These are phyloP conservation scores for Penicillium hesseltinei DNA, from an alignment of 2,329 filamentous ascomycete genomes.

Conservation along the genomic window DNA sequence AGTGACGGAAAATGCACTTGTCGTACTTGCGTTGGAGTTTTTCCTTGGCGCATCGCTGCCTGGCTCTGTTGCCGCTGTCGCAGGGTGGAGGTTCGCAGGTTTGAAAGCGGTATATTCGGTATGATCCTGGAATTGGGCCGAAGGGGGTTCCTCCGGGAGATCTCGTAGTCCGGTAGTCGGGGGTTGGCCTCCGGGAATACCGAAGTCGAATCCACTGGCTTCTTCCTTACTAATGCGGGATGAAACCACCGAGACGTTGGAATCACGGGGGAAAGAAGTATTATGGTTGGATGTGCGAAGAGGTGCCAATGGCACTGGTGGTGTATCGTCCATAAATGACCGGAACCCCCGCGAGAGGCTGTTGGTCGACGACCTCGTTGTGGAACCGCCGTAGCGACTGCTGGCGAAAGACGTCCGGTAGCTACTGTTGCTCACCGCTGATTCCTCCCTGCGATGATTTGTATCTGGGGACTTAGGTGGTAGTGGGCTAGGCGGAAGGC, in stretches of 20 bases:
- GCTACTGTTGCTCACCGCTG: slow-evolving; percentile 39
- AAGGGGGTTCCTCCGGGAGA: slow-evolving; percentile 18
- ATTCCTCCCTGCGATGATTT: slow-evolving; percentile 23
- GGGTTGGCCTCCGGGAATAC: slow-evolving; percentile 13
- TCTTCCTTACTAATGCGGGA: slow-evolving; percentile 20
- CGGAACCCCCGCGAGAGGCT: slow-evolving; percentile 32
- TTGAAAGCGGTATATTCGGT: slow-evolving; percentile 23
- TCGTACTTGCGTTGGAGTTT: slow-evolving; percentile 31
- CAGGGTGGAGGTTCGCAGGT: slow-evolving; percentile 23
- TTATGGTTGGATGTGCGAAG: slow-evolving; percentile 22
- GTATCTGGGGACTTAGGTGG: slow-evolving; percentile 15
- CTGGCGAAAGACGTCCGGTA: slow-evolving; percentile 44
- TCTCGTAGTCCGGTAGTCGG: slow-evolving; percentile 22
- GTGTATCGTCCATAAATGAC: slow-evolving; percentile 33
- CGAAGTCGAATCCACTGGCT: slow-evolving; percentile 35
- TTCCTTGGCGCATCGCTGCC: slow-evolving; percentile 19
- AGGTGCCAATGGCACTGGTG: slow-evolving; percentile 32
- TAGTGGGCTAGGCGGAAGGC: slow-evolving; percentile 21
- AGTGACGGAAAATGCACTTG: slow-evolving; percentile 36
- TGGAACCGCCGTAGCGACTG: slow-evolving; percentile 38
- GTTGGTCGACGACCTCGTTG: slow-evolving; percentile 35
- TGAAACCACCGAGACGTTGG: slow-evolving; percentile 24
- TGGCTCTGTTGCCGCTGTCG: slow-evolving; percentile 16
- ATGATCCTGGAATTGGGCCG: slow-evolving; percentile 12
- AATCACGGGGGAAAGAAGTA: slow-evolving; percentile 24